Conservation (phyloP, 2,329 filamentous ascomycete species). For the Cadophora sp. region DNA sequence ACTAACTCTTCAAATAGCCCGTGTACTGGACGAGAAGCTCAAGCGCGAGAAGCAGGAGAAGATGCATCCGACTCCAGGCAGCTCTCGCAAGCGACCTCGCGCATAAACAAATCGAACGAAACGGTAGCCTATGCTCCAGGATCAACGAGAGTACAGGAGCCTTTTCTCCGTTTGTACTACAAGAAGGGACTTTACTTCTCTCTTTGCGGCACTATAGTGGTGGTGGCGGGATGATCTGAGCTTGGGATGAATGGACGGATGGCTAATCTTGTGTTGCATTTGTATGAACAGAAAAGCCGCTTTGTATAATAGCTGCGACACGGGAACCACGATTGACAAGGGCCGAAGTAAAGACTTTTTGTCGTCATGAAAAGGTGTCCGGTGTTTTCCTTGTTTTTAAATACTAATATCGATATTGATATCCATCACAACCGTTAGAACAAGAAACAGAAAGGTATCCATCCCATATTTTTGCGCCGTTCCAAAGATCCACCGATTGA, state of each 20-base stretch:
- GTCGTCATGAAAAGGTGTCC: not conserved
- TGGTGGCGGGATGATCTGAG: not conserved
- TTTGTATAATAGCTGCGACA: constrained; percentile 9
- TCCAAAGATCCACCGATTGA: not conserved
- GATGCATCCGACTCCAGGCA: constrained; percentile 51
- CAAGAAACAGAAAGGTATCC: not conserved
- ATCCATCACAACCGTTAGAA: not conserved
- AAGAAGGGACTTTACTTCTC: not conserved
- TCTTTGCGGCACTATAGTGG: not conserved
- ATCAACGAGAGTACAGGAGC: not conserved
- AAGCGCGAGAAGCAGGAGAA: constrained; percentile 68
- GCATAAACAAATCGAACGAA: constrained; percentile 25
- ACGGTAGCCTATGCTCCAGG: not conserved
- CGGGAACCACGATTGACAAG: not conserved
- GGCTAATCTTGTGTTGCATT: not conserved
- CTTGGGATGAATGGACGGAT: not conserved
- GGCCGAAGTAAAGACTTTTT: not conserved
- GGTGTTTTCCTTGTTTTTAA: not conserved
- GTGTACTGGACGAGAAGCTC: constrained; percentile 70
- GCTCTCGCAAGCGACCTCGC: constrained; percentile 62
- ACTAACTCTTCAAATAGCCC: constrained; percentile 51
- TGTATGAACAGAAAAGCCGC: constrained; percentile 16
- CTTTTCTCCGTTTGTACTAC: not conserved
- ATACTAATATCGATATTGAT: not conserved
- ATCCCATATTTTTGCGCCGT: not conserved